phyloP scores from a whole-genome alignment of 495 filamentous ascomycete species.

The Immersiella caudata region DNA sequence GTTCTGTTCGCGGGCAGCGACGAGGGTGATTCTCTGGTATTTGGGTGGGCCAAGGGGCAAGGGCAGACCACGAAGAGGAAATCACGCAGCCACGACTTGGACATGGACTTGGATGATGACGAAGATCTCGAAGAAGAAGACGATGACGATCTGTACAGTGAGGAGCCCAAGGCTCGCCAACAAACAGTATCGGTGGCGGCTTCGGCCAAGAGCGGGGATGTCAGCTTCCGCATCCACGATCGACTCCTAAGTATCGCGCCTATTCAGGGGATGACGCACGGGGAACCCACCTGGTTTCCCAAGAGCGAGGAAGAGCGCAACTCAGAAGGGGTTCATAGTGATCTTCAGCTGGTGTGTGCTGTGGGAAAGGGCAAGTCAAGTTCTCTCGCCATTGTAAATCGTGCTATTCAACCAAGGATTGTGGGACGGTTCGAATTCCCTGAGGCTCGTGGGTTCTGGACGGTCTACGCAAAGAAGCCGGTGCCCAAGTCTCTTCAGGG shows the following conservation, averaged over 20 bases:
- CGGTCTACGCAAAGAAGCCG: conserved; percentile 62
- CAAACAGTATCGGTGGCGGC: conserved; percentile 32
- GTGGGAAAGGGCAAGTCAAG: conserved; percentile 71
- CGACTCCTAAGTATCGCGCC: conserved; percentile 74
- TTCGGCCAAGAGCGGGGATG: conserved; percentile 57
- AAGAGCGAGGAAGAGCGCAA: conserved; percentile 50
- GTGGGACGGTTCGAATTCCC: conserved; percentile 64
- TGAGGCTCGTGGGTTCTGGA: conserved; percentile 65
- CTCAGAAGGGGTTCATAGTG: conserved; percentile 49
- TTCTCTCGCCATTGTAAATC: conserved; percentile 72
- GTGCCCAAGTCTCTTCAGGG: conserved; percentile 56
- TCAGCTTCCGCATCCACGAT: conserved; percentile 78
- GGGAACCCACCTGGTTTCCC: conserved; percentile 49
- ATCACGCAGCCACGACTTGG: conserved; percentile 46
- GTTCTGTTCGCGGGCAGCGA: conserved; percentile 84
- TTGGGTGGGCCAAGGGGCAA: conserved; percentile 72
- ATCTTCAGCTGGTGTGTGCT: conserved; percentile 71
- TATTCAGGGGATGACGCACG: conserved; percentile 70
- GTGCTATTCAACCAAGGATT: conserved; percentile 68
- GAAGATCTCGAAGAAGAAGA: conserved; percentile 55
- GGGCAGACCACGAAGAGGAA: conserved; percentile 57
- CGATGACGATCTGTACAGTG: conserved; percentile 64
- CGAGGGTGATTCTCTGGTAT: conserved; percentile 75
- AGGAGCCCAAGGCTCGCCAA: conserved; percentile 53
- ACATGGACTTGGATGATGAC: conserved; percentile 59